phyloP scores from a whole-genome alignment of 768 basidiomycete species.

The Rhodotorula kratochvilovae region DNA sequence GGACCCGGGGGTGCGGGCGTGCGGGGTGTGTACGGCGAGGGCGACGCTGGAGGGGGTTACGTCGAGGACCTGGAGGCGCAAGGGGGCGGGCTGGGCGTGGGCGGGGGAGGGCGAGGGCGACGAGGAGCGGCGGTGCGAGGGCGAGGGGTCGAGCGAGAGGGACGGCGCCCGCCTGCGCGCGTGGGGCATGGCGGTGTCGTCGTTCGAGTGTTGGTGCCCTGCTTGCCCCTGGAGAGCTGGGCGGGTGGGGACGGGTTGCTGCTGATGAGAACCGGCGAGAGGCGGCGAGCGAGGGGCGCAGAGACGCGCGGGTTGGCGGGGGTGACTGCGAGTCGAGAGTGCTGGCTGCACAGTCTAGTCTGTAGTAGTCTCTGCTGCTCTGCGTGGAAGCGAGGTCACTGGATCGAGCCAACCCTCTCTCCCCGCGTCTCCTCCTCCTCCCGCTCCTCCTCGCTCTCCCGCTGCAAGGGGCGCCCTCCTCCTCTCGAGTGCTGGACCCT shows the following conservation, averaged over 20 bases:
- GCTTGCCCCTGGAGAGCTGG: too few species aligned
- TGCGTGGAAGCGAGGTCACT: too few species aligned
- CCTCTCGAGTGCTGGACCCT: too few species aligned
- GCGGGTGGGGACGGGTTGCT: too few species aligned
- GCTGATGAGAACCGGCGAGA: too few species aligned
- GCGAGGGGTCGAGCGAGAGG: constrained; percentile 1
- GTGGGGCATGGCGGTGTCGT: not conserved
- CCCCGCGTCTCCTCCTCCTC: not conserved
- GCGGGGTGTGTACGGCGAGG: constrained; percentile 32
- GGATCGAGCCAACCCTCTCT: too few species aligned
- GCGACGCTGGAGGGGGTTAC: constrained; percentile 36
- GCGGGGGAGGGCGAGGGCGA: not conserved
- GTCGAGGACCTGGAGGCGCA: constrained; percentile 34
- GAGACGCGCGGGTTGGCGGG: too few species aligned
- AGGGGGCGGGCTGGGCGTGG: not conserved
- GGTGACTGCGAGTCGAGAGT: too few species aligned
- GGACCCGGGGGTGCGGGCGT: constrained; percentile 1
- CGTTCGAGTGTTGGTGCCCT: not conserved
- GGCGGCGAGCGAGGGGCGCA: too few species aligned
- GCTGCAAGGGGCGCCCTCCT: too few species aligned
- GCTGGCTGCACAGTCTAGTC: too few species aligned
- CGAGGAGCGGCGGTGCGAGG: not conserved
- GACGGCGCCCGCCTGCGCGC: not conserved
- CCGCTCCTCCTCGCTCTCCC: not conserved
- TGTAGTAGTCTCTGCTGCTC: too few species aligned